Conservation (phyloP, 768 basidiomycete genomes). For the Lactifluus pinguis region DNA sequence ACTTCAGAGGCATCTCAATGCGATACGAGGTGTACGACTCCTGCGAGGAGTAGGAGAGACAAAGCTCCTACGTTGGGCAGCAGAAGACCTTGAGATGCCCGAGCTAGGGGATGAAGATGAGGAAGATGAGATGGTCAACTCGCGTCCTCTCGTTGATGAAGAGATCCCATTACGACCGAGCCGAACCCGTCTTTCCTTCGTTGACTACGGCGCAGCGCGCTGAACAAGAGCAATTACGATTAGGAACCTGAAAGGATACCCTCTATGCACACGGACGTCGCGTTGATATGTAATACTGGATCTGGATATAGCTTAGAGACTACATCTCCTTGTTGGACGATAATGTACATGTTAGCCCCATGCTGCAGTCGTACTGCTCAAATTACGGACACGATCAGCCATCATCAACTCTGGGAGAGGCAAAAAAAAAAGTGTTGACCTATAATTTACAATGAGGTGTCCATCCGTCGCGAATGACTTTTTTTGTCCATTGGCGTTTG, state of each 20-base stretch:
- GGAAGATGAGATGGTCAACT: conserved; percentile 20
- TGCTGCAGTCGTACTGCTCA: conserved; percentile 45
- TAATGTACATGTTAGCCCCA: conserved; percentile 35
- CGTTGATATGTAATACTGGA: conserved; percentile 4
- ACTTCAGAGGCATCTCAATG: neutral
- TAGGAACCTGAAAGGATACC: neutral
- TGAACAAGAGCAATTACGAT: neutral
- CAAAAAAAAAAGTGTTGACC: conserved; percentile 26
- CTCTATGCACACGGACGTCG: neutral
- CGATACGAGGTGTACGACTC: conserved; percentile 7
- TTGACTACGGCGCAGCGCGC: conserved; percentile 14
- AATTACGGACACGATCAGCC: neutral
- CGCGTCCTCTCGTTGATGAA: conserved; percentile 8
- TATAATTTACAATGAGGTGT: conserved; percentile 61
- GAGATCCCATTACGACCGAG: conserved; percentile 16
- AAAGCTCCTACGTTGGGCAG: conserved; percentile 15
- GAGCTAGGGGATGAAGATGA: conserved; percentile 3
- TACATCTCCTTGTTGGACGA: neutral
- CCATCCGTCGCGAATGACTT: conserved; percentile 56
- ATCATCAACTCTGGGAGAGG: neutral
- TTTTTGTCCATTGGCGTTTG: conserved; percentile 19
- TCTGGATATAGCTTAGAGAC: neutral
- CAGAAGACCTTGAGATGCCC: conserved; percentile 15
- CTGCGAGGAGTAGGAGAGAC: conserved; percentile 5
- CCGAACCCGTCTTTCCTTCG: neutral